phyloP scores from a whole-genome alignment of 2,329 filamentous ascomycete genomes.

The Paracoccidioides brasiliensis region DNA sequence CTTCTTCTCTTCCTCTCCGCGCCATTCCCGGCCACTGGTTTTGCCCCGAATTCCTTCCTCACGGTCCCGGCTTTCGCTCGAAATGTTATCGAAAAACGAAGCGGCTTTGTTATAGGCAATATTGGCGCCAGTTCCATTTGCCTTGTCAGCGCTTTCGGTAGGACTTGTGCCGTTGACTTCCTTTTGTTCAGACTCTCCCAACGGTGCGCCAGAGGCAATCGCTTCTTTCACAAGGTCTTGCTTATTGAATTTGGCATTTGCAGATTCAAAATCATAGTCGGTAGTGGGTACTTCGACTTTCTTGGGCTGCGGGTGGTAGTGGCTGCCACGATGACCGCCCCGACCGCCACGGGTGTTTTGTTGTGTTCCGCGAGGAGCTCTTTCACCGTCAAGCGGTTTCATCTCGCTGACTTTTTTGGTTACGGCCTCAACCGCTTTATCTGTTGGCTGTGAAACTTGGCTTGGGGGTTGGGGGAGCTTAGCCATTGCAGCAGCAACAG shows the following conservation, averaged over 20 bases:
- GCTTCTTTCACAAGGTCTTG: conserved; percentile 80
- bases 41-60: conserved; percentile 54
- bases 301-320: conserved; percentile 34
- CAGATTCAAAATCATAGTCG: conserved; percentile 81
- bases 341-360: conserved; percentile 34
- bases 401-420: conserved; percentile 35
- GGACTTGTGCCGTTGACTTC: conserved; percentile 28
- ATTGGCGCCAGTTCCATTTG: conserved; percentile 24
- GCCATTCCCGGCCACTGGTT: conserved; percentile 73
- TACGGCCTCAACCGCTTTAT: conserved; percentile 28
- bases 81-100: conserved; percentile 98
- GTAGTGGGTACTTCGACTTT: conserved; percentile 81
- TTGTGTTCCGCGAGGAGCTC: conserved; percentile 26
- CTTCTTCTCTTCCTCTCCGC: conserved; percentile 82
- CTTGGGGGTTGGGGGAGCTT: conserved; percentile 32
- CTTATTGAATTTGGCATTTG: conserved; percentile 84
- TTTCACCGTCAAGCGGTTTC: conserved; percentile 29
- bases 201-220: conserved; percentile 61
- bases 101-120: conserved; percentile 69
- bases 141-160: conserved; percentile 25
- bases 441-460: conserved; percentile 22
- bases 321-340: conserved; percentile 32
- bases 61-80: conserved; percentile 81
- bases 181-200: conserved; percentile 40
- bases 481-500: conserved; percentile 40